Percentiles rank a stretch among this genome's conserved stretches.
These are phyloP conservation scores for Volvariella surrecta DNA, from an alignment of 1,284 basidiomycete species.

Conservation along the genomic window DNA sequence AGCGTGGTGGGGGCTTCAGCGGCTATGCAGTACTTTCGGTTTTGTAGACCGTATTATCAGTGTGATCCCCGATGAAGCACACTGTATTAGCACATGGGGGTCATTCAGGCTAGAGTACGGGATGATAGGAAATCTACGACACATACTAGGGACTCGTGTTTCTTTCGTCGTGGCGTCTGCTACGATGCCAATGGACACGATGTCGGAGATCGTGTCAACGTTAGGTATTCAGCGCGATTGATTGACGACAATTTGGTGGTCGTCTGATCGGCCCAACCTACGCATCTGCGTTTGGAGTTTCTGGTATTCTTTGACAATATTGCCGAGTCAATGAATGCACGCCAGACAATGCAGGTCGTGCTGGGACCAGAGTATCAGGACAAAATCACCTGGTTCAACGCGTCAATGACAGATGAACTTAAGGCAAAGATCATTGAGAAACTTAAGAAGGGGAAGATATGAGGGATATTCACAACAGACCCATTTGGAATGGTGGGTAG, in stretches of 20 bases:
- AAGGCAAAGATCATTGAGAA: constrained; percentile 10
- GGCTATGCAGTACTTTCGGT: constrained; percentile 3
- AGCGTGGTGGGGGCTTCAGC: constrained; percentile 7
- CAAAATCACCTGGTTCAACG: constrained; percentile 19
- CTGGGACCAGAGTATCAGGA: constrained; percentile 12
- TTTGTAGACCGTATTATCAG: constrained; percentile 8
- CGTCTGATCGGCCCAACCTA: constrained; percentile 23
- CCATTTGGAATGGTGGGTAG: constrained; percentile 27
- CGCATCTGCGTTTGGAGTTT: constrained; percentile 17
- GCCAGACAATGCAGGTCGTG: constrained; percentile 9
- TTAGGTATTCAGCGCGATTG: constrained; percentile 9
- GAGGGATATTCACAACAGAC: constrained; percentile 19
- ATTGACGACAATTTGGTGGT: constrained; percentile 4
- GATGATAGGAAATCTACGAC: constrained; percentile 15
- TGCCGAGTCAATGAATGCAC: constrained; percentile 13
- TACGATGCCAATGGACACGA: constrained; percentile 18
- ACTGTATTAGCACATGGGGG: constrained; percentile 25
- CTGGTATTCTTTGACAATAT: constrained; percentile 20
- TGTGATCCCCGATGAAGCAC: constrained; percentile 21
- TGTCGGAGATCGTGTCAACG: constrained; percentile 16
- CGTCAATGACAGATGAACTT: constrained; percentile 16
- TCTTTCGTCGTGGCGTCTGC: constrained; percentile 22
- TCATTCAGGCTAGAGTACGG: constrained; percentile 21
- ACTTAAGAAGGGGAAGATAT: constrained; percentile 12
- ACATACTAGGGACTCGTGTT: constrained; percentile 14